Conservation (phyloP, 2,329 filamentous ascomycete genomes). For the Cladosporium sp. region DNA sequence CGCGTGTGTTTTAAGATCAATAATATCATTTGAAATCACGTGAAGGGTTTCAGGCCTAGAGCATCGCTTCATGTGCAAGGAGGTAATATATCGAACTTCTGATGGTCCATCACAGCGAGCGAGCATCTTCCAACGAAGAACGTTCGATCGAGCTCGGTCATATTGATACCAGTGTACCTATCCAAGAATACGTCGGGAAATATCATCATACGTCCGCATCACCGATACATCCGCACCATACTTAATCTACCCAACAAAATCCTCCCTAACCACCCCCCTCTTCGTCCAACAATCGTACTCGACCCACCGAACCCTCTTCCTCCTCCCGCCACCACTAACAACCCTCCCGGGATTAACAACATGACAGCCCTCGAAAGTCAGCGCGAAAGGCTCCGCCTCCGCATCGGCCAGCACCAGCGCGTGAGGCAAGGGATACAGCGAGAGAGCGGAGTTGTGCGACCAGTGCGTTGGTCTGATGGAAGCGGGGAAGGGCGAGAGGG, state of each 20-base stretch:
- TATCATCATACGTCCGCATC: too few relatives aligned
- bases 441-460: conserved; percentile 73
- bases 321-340: conserved; percentile 56
- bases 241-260: conserved; percentile 26
- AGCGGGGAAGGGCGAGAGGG: conserved; percentile 82
- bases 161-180: too few relatives aligned
- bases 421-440: conserved; percentile 84
- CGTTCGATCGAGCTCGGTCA: too few relatives aligned
- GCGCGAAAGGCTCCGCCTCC: conserved; percentile 73
- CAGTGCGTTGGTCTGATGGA: conserved; percentile 76
- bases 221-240: neutral
- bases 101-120: too few relatives aligned
- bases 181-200: too few relatives aligned
- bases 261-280: conserved; percentile 59
- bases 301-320: conserved; percentile 68
- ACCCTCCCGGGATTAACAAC: conserved; percentile 88
- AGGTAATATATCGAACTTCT: too few relatives aligned
- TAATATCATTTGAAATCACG: too few relatives aligned
- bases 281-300: conserved; percentile 72
- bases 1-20: too few relatives aligned
- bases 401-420: conserved; percentile 77
- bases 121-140: too few relatives aligned
- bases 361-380: conserved; percentile 93
- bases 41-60: too few relatives aligned
- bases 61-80: too few relatives aligned